phyloP scores from a whole-genome alignment of 2,329 filamentous ascomycete species.

The Nannizziopsis arthrosporioides region DNA sequence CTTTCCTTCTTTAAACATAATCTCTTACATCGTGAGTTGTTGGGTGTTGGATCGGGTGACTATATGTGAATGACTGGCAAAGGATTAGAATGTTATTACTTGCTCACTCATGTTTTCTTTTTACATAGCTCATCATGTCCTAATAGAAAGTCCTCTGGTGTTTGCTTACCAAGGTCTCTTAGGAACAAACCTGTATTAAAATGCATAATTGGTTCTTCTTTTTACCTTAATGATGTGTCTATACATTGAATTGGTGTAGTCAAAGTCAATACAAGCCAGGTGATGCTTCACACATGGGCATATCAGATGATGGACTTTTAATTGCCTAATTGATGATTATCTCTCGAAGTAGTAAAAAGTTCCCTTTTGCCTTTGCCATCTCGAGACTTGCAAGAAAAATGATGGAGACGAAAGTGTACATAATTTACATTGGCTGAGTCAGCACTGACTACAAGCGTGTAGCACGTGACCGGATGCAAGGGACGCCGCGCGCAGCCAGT shows the following conservation, averaged over 20 bases:
- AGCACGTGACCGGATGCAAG: not conserved
- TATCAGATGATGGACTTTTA: no score
- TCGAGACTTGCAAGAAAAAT: not conserved
- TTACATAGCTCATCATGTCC: not conserved
- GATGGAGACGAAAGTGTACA: not conserved
- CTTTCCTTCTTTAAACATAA: conserved; percentile 5
- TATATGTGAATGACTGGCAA: conserved; percentile 2
- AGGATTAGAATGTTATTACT: not conserved
- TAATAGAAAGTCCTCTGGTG: not conserved
- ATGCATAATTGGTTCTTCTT: not conserved
- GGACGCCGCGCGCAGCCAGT: no score
- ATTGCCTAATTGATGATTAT: no score
- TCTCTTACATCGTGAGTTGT: conserved; percentile 5
- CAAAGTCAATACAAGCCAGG: no score
- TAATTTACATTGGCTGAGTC: no score
- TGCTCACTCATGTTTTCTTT: conserved; percentile 3
- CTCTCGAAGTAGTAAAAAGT: no score
- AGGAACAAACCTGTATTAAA: not conserved
- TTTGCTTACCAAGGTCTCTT: not conserved
- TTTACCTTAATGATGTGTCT: not conserved
- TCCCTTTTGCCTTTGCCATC: not conserved
- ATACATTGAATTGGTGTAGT: no score
- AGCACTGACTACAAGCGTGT: no score
- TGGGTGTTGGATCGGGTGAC: conserved; percentile 7
- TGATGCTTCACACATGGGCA: no score